Evolutionary conservation across 2,329 filamentous ascomycete species (phyloP), one percentile per base, ranked within the genome.

Genomic region (Phialophora macrospora): DNA sequence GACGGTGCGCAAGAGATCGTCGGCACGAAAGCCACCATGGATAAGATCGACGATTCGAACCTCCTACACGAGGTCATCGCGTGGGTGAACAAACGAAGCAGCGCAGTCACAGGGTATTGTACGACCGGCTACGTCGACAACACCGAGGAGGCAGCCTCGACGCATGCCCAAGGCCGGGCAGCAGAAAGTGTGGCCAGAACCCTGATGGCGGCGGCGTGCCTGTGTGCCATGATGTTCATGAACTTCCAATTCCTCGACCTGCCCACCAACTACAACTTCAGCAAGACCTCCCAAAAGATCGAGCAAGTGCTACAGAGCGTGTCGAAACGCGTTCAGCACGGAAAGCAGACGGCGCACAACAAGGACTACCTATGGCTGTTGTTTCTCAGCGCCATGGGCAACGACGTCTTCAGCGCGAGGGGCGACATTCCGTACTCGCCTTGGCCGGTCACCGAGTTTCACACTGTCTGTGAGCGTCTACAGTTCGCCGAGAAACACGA

Each of bases 261-360:
- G 44, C 55, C 64, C 32, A 62, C 44, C 46, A 66, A 66, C 46
- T 66, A 63, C 59, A 66, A 66, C 41, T 66, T 66, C 54, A 66
- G 59, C 55, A 59, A 52, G n/a, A 55, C 59, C 11, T 66, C 56
- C 51, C 59, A 59, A 20, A 54, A 41, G 32, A 66, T 66, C 30
- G 64, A 62, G 49, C 49, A 56, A n/a, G 34, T 55, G 14, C 48
- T 66, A n/a, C 54, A 38, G 3, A 24, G 52, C 12, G 55, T 55
- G 11, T 46, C 41, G 8, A 30, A 56, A 22, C 7, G 7, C 3
- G 17, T 52, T 20, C 26, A 17, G 24, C 30, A 32, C 4, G 52
- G 17, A 6, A 44, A 30, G 30, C 52, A 57, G 1, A 28, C 32
- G 24, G 24, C 24, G 24, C 24, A 24, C 22, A 20, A 54, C 22